These are phyloP conservation scores for Diplodia corticola DNA, from an alignment of 2,329 filamentous ascomycete genomes.

Conservation along the genomic window DNA sequence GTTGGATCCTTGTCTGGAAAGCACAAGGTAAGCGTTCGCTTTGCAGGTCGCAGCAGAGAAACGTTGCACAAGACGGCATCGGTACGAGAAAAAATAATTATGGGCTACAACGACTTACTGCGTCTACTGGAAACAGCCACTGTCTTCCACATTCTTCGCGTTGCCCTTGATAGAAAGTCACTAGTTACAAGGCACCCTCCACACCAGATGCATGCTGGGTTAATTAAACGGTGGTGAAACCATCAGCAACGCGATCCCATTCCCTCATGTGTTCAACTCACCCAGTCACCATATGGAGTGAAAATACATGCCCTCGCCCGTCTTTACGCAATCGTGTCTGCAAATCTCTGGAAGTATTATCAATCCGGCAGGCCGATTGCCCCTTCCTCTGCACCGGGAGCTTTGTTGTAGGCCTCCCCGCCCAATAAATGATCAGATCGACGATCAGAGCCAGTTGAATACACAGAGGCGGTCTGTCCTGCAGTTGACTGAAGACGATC, in stretches of 20 bases:
- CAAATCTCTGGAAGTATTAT: not conserved
- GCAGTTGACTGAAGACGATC: conserved; percentile 1
- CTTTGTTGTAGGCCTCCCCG: not conserved
- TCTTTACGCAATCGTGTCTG: not conserved
- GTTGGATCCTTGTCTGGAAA: not conserved
- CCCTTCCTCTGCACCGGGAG: not conserved
- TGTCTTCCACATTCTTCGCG: not conserved
- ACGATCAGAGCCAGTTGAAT: not conserved
- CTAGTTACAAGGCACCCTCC: not conserved
- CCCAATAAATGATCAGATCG: not conserved
- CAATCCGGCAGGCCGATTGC: not conserved
- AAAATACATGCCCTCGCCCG: not conserved
- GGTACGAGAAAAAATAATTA: not conserved
- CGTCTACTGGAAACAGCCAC: not conserved
- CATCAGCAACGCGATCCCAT: not conserved
- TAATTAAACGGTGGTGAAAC: not conserved
- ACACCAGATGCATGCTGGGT: not conserved
- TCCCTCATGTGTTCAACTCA: not conserved
- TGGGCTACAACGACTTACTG: not conserved
- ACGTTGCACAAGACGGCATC: not conserved
- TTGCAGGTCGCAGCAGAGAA: not conserved
- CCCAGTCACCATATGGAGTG: not conserved
- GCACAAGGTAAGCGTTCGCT: not conserved
- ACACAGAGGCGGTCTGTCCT: conserved; percentile 2
- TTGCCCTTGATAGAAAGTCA: not conserved